Evolutionary conservation across 2,329 filamentous ascomycete genomes (phyloP).

Genomic region (Ploettnerulaceae sp.): DNA sequence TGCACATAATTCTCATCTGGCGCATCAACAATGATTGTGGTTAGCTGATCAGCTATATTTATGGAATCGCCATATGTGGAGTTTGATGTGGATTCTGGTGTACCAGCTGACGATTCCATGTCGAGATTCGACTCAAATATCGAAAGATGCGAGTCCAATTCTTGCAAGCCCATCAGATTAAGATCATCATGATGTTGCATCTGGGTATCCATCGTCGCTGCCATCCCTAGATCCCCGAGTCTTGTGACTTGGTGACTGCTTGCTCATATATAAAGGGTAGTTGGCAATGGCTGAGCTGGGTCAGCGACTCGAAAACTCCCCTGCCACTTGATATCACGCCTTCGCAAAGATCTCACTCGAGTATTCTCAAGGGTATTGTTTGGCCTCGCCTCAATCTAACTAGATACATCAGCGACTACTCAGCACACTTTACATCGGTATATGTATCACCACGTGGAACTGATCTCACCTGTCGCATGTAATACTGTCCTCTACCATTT

Average conservation of each 20-base stretch:
- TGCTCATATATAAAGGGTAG: conserved; percentile 30
- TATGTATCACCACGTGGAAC: conserved; percentile 32
- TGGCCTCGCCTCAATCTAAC: conserved; percentile 17
- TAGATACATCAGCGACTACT: conserved; percentile 22
- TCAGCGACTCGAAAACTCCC: conserved; percentile 29
- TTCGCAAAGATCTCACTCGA: conserved; percentile 21
- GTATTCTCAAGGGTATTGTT: conserved; percentile 22
- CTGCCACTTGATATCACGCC: conserved; percentile 28
- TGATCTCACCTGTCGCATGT: conserved; percentile 32
- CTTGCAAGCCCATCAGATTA: conserved; percentile 35
- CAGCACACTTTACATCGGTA: conserved; percentile 22
- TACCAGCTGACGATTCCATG: conserved; percentile 27
- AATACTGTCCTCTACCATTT: conserved; percentile 22
- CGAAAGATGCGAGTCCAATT: conserved; percentile 36
- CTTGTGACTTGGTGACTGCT: conserved; percentile 34
- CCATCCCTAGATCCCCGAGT: conserved; percentile 35
- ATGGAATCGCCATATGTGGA: conserved; percentile 26
- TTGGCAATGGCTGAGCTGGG: conserved; percentile 26
- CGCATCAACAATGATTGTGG: conserved; percentile 29
- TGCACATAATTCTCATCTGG: conserved; percentile 20
- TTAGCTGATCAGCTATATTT: conserved; percentile 22
- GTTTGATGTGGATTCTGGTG: conserved; percentile 28
- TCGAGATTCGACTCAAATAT: conserved; percentile 32
- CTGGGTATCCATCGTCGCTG: conserved; percentile 34
- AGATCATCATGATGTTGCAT: conserved; percentile 35